Conservation (phyloP, 2,329 filamentous ascomycete species). For the Setomelanomma holmii region DNA sequence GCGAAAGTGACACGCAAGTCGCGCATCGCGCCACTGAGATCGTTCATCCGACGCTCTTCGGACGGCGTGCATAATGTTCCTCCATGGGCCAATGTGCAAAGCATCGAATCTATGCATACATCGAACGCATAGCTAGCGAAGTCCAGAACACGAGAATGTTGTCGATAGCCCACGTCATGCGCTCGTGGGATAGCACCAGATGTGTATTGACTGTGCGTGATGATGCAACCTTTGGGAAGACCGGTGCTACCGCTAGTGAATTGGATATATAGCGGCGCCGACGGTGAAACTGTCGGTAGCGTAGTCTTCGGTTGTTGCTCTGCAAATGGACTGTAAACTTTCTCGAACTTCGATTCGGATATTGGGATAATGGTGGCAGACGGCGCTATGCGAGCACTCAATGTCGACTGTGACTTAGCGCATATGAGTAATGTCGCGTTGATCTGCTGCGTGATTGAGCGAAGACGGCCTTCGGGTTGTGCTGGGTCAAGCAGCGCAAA, state of each 20-base stretch:
- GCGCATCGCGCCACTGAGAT: conserved; percentile 52
- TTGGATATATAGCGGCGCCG: conserved; percentile 42
- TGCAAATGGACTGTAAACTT: conserved; percentile 34
- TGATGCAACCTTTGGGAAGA: conserved; percentile 43
- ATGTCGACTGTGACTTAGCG: conserved; percentile 36
- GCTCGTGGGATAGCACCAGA: conserved; percentile 46
- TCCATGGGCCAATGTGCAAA: conserved; percentile 43
- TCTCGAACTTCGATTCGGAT: conserved; percentile 40
- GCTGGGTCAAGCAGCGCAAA: conserved; percentile 47
- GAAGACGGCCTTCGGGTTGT: conserved; percentile 43
- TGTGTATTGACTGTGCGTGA: conserved; percentile 45
- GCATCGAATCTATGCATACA: conserved; percentile 46
- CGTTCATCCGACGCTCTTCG: conserved; percentile 57
- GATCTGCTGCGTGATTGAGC: conserved; percentile 40
- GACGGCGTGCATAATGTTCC: conserved; percentile 47
- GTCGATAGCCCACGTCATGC: conserved; percentile 40
- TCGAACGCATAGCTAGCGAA: conserved; percentile 50
- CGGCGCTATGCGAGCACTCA: conserved; percentile 38
- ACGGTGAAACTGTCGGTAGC: conserved; percentile 34
- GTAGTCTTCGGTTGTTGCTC: conserved; percentile 36
- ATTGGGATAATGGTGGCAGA: conserved; percentile 42
- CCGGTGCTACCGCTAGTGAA: conserved; percentile 48
- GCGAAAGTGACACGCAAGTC: conserved; percentile 44
- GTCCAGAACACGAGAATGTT: conserved; percentile 44
- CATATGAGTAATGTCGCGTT: conserved; percentile 36